Evolutionary conservation across 805 yeast species (phyloP).

Genomic region (Grigorovia humatica): DNA sequence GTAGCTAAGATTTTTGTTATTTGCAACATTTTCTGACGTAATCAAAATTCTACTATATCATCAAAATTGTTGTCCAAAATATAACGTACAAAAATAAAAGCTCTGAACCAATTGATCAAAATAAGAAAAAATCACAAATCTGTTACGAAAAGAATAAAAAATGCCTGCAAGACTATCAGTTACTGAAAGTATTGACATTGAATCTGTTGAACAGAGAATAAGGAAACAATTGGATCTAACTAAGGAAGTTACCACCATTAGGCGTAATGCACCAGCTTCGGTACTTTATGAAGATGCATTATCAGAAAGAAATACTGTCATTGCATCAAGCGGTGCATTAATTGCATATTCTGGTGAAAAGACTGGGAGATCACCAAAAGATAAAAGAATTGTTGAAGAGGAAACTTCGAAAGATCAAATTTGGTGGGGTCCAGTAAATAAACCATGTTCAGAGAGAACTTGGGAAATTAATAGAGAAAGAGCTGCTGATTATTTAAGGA

Average conservation of each 20-base stretch:
- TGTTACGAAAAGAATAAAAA: background rate
- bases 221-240: slow-evolving; percentile 37
- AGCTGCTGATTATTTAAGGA: slow-evolving; percentile 92
- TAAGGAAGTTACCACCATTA: slow-evolving; percentile 49
- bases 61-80: background rate
- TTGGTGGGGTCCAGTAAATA: slow-evolving; percentile 99
- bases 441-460: slow-evolving; percentile 84
- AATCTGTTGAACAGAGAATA: slow-evolving; percentile 23
- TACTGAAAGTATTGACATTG: slow-evolving; percentile 4
- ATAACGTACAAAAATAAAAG: background rate
- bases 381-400: slow-evolving; percentile 95
- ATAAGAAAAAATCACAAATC: background rate
- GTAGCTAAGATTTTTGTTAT: background rate
- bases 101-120: background rate
- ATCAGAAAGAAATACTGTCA: slow-evolving; percentile 75
- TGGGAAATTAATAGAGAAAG: slow-evolving; percentile 95
- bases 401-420: slow-evolving; percentile 69
- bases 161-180: slow-evolving; percentile 9
- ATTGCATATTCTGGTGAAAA: slow-evolving; percentile 92
- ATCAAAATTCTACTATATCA: background rate
- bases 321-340: slow-evolving; percentile 86
- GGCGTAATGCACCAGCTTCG: slow-evolving; percentile 91
- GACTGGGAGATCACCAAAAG: slow-evolving; percentile 98
- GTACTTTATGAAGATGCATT: slow-evolving; percentile 90
- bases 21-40: background rate